Percentiles rank a stretch among this genome's conserved stretches.
Conservation (phyloP, 345 rosid species). For the Jatropha curcas region DNA sequence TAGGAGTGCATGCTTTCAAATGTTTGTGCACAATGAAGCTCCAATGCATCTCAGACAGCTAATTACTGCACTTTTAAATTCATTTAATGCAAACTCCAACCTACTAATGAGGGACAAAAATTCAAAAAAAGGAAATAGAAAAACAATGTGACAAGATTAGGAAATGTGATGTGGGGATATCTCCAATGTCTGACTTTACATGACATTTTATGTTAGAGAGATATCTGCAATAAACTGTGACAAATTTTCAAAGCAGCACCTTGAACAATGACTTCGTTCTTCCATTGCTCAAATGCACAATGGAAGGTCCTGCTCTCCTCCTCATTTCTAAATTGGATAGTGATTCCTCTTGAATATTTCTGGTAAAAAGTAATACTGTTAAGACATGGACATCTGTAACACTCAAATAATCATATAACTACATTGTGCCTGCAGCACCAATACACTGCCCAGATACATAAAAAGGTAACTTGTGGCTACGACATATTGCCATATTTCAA, state of each 20-base stretch:
- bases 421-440: slow-evolving; percentile 3
- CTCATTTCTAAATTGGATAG: slow-evolving; percentile 64
- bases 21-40: not conserved
- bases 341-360: slow-evolving; percentile 68
- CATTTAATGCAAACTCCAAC: not conserved
- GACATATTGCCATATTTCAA: not conserved
- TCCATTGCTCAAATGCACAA: slow-evolving; percentile 81
- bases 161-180: not conserved
- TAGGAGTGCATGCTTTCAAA: not conserved
- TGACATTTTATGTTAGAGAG: not conserved
- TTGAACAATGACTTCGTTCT: slow-evolving; percentile 50
- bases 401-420: slow-evolving; percentile 18
- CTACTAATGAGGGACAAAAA: not conserved
- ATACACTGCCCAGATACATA: slow-evolving; percentile 6
- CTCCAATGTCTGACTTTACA: slow-evolving; percentile 2
- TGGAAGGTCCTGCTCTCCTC: slow-evolving; percentile 80
- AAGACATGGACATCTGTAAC: slow-evolving; percentile 26
- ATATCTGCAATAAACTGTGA: slow-evolving; percentile 19
- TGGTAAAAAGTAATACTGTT: slow-evolving; percentile 44
- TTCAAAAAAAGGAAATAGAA: not conserved
- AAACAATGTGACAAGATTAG: not conserved
- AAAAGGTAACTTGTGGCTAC: not conserved
- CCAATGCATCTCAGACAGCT: not conserved
- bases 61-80: not conserved
- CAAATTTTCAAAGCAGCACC: slow-evolving; percentile 52